Evolutionary conservation across 768 basidiomycete genomes (phyloP).

Genomic region (Suillus bovinus): DNA sequence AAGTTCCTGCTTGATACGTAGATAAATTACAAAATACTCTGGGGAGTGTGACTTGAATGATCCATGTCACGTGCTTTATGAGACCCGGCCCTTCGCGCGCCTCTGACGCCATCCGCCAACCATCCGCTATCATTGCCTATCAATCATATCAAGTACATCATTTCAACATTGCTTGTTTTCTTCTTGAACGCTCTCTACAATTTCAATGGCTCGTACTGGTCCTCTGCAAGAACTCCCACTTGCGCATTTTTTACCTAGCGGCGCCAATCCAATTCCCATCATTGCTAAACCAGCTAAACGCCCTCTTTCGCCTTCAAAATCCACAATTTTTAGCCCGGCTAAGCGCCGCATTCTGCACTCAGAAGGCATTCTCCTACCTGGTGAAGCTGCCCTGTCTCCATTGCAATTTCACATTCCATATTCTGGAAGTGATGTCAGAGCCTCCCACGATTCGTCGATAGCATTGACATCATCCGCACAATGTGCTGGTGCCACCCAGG

Average conservation of each 20-base stretch:
- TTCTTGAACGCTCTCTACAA: slow-evolving; percentile 12
- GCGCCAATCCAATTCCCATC: slow-evolving; percentile 30
- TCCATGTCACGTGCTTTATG: slow-evolving; percentile 21
- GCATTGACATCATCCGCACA: slow-evolving; percentile 3
- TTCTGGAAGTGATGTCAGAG: slow-evolving; percentile 39
- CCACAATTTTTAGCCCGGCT: slow-evolving; percentile 54
- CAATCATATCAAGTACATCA: slow-evolving; percentile 10
- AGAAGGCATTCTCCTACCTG: slow-evolving; percentile 47
- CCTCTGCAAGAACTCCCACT: slow-evolving; percentile 65
- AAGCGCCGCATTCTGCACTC: slow-evolving; percentile 67
- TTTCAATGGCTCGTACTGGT: slow-evolving; percentile 34
- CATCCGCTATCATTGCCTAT: slow-evolving; percentile 4
- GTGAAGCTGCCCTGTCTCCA: neutral
- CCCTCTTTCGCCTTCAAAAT: slow-evolving; percentile 55
- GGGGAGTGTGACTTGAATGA: slow-evolving; percentile 12
- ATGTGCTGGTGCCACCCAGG: slow-evolving; percentile 16
- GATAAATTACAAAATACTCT: neutral
- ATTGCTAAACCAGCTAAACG: slow-evolving; percentile 52
- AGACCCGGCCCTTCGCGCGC: neutral
- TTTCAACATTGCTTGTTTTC: slow-evolving; percentile 5
- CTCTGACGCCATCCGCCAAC: slow-evolving; percentile 12
- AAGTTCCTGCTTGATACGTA: slow-evolving; percentile 19
- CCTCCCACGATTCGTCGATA: slow-evolving; percentile 31
- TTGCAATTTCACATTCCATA: neutral
- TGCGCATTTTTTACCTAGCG: slow-evolving; percentile 47